phyloP scores from a whole-genome alignment of 202 grass and related monocot species.

The Schoenoplectus triqueter region DNA sequence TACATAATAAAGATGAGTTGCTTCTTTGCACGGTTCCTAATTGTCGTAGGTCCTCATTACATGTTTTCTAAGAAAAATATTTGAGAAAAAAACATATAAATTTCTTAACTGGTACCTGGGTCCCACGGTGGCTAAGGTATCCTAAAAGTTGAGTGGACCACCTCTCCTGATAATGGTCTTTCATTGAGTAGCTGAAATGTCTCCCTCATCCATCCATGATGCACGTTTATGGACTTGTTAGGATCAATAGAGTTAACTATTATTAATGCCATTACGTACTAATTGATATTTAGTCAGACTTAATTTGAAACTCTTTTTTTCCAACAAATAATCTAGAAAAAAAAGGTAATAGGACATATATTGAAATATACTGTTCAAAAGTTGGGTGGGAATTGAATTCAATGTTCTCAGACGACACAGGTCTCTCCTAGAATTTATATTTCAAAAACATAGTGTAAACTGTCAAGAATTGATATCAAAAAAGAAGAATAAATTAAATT shows the following conservation, averaged over 20 bases:
- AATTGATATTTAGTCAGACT: not conserved
- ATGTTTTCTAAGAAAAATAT: no score
- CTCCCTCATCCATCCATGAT: slow-evolving; percentile 45
- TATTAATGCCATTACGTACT: slow-evolving; percentile 30
- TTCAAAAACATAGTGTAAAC: not conserved
- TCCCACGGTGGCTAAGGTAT: not conserved
- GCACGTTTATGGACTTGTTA: not conserved
- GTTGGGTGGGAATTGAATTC: no score
- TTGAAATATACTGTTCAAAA: no score
- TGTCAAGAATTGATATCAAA: not conserved
- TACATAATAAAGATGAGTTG: not conserved
- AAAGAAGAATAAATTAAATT: not conserved
- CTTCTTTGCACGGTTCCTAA: no score
- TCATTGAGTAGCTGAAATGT: slow-evolving; percentile 57
- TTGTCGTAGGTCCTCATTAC: no score
- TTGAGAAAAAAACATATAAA: not conserved
- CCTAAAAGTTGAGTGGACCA: not conserved
- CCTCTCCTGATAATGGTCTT: not conserved
- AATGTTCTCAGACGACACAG: not conserved
- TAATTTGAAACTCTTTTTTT: not conserved
- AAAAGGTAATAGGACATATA: not conserved
- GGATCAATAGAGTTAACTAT: not conserved
- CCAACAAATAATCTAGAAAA: not conserved
- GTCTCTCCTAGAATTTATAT: not conserved
- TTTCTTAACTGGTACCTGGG: not conserved